phyloP scores from a whole-genome alignment of 495 filamentous ascomycete genomes.

The Penicillium herquei region DNA sequence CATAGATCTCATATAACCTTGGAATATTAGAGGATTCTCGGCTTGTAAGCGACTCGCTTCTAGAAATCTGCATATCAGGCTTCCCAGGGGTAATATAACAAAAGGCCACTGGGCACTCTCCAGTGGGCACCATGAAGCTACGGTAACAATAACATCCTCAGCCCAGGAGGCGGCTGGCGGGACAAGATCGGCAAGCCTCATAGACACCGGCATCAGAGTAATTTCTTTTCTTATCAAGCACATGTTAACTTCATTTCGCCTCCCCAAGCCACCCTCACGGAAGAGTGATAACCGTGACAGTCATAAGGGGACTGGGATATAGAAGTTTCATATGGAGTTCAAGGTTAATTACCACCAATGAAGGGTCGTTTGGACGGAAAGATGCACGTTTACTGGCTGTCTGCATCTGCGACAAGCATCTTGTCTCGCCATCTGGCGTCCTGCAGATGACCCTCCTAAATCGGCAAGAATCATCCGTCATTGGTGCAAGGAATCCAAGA shows the following conservation, averaged over 20 bases:
- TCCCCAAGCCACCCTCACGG: not conserved
- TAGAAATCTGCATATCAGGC: too few relatives aligned
- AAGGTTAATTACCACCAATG: conserved; percentile 3
- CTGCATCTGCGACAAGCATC: conserved; percentile 1
- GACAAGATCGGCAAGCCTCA: conserved; percentile 10
- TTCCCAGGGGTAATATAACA: too few relatives aligned
- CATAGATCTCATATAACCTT: too few relatives aligned
- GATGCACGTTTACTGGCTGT: not conserved
- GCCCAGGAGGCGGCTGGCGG: too few relatives aligned
- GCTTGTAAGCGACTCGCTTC: too few relatives aligned
- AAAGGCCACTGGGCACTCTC: too few relatives aligned
- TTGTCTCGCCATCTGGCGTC: not conserved
- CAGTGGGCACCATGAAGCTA: too few relatives aligned
- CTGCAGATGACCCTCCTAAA: conserved; percentile 15
- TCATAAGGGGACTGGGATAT: not conserved
- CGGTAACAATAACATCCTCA: too few relatives aligned
- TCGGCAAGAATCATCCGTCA: conserved; percentile 12
- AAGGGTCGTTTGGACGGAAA: not conserved
- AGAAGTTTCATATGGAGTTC: not conserved
- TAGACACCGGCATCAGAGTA: too few relatives aligned
- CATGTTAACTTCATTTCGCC: conserved; percentile 4
- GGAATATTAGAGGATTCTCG: too few relatives aligned
- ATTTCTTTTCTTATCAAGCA: not conserved
- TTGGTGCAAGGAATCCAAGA: not conserved
- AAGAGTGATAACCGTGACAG: not conserved